Evolutionary conservation across 1,284 basidiomycete species (phyloP).

Genomic region (Cutaneotrichosporon mucoides): DNA sequence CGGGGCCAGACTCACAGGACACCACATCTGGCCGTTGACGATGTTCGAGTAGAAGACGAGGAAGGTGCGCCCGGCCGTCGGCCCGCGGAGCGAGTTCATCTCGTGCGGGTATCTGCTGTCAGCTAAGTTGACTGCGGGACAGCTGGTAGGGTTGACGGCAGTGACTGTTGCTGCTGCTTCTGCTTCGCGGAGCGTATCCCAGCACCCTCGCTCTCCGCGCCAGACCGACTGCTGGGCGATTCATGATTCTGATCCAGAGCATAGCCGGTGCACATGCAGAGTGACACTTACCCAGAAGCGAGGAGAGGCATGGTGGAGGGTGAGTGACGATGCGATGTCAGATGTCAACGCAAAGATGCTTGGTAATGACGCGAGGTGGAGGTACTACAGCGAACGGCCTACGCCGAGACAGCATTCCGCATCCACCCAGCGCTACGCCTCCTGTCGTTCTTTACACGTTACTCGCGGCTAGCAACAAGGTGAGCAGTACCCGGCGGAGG

Average conservation of each 20-base stretch:
- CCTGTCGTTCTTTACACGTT: too few species aligned
- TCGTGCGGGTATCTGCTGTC: conserved; percentile 39
- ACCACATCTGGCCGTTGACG: conserved; percentile 50
- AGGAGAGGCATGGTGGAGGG: background rate
- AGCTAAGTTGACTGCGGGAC: background rate
- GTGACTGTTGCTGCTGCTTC: too few species aligned
- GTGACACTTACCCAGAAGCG: background rate
- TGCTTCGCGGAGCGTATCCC: too few species aligned
- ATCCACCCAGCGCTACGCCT: background rate
- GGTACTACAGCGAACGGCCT: too few species aligned
- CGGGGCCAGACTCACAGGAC: conserved; percentile 41
- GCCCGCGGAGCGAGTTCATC: conserved; percentile 38
- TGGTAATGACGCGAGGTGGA: background rate
- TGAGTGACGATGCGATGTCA: background rate
- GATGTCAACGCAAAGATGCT: background rate
- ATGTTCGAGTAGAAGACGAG: conserved; percentile 50
- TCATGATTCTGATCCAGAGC: too few species aligned
- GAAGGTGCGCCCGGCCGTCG: conserved; percentile 39
- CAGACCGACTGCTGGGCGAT: too few species aligned
- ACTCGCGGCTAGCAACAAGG: too few species aligned
- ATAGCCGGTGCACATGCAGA: too few species aligned
- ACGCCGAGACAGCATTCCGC: too few species aligned
- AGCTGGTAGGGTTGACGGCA: background rate
- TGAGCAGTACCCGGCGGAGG: too few species aligned
- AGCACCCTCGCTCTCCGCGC: too few species aligned